phyloP scores from a whole-genome alignment of 805 yeast genomes.

The Sugiyamaella lignohabitans region DNA sequence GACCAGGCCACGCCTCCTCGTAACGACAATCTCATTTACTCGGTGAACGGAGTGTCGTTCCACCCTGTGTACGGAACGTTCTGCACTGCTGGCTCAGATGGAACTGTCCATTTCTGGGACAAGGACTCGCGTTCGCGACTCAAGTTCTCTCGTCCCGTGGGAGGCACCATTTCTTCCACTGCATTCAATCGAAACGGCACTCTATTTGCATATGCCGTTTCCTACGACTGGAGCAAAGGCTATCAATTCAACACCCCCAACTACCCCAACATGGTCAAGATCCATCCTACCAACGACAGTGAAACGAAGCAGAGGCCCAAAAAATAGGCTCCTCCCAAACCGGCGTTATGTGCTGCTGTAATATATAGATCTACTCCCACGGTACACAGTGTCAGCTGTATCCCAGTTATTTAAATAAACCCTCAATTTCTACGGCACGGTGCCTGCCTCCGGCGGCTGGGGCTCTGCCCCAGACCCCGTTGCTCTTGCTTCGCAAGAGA shows the following conservation, averaged over 20 bases:
- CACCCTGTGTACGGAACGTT: constrained; percentile 90
- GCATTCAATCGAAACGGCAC: constrained; percentile 78
- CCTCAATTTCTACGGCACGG: too few relatives aligned
- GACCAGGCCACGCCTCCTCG: constrained; percentile 50
- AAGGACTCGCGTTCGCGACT: constrained; percentile 84
- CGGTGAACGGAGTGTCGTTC: constrained; percentile 74
- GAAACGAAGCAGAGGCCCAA: constrained; percentile 53
- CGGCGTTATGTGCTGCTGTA: too few relatives aligned
- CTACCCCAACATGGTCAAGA: constrained; percentile 65
- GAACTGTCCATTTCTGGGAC: constrained; percentile 93
- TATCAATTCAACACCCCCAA: constrained; percentile 68
- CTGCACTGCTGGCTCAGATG: constrained; percentile 92
- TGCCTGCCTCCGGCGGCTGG: too few relatives aligned
- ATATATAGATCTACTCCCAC: too few relatives aligned
- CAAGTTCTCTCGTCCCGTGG: constrained; percentile 59
- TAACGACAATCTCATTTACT: constrained; percentile 60
- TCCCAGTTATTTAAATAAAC: too few relatives aligned
- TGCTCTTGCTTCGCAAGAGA: too few relatives aligned
- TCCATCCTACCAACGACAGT: constrained; percentile 80
- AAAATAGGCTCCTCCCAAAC: constrained; percentile 12
- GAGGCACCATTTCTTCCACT: constrained; percentile 61
- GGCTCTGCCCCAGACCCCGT: too few relatives aligned
- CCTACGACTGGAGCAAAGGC: constrained; percentile 93
- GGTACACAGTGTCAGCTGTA: too few relatives aligned
- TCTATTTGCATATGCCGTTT: constrained; percentile 82